Conservation (phyloP, 768 basidiomycete species). For the Royoungia palumana region DNA sequence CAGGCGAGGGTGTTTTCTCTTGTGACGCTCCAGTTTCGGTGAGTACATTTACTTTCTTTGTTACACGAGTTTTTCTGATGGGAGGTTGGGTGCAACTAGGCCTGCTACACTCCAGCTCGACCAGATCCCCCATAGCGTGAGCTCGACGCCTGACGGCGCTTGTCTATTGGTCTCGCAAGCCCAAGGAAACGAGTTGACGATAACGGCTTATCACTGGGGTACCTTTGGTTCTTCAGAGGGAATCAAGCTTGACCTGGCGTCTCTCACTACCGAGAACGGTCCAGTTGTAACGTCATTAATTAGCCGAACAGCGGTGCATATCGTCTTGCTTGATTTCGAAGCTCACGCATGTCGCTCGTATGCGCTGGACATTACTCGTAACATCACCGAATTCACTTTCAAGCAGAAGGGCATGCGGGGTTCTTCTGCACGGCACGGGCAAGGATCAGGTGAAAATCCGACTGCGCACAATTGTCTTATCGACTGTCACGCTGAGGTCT, state of each 20-base stretch:
- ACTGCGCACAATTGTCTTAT: slow-evolving; percentile 49
- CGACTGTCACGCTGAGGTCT: slow-evolving; percentile 54
- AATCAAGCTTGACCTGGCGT: slow-evolving; percentile 35
- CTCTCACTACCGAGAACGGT: slow-evolving; percentile 17
- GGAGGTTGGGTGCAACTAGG: slow-evolving; percentile 22
- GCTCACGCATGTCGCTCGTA: slow-evolving; percentile 38
- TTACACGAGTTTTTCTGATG: not conserved
- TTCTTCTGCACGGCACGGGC: slow-evolving; percentile 8
- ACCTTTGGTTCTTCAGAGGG: slow-evolving; percentile 54
- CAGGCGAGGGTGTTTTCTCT: slow-evolving; percentile 53
- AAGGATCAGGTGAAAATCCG: not conserved
- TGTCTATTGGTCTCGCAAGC: slow-evolving; percentile 42
- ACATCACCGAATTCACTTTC: slow-evolving; percentile 55
- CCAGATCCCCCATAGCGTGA: slow-evolving; percentile 26
- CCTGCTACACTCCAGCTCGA: slow-evolving; percentile 43
- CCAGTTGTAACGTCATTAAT: slow-evolving; percentile 45
- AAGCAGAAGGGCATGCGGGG: slow-evolving; percentile 36
- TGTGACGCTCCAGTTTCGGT: slow-evolving; percentile 53
- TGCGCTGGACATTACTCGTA: slow-evolving; percentile 51
- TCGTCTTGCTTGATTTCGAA: slow-evolving; percentile 38
- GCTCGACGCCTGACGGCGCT: slow-evolving; percentile 53
- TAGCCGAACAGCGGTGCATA: slow-evolving; percentile 39
- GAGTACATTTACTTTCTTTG: slow-evolving; percentile 1
- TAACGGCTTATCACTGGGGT: slow-evolving; percentile 51
- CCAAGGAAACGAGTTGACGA: slow-evolving; percentile 3